These are phyloP conservation scores for Lagerstroemia speciosa DNA, from an alignment of 345 rosid genomes.

Conservation along the genomic window DNA sequence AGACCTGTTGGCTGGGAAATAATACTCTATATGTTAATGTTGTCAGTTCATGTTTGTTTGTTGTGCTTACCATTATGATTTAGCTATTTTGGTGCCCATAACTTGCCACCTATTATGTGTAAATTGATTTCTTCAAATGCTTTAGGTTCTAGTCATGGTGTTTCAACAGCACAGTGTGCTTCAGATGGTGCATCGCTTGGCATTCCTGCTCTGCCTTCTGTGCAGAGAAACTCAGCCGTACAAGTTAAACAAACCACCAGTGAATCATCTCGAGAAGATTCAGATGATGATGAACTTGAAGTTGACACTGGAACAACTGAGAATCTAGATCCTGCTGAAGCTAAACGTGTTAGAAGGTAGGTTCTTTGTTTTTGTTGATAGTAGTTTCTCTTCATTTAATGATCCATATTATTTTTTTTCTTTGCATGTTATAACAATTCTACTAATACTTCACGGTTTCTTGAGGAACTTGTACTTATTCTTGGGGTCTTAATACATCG, in stretches of 20 bases:
- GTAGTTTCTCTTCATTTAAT: background rate
- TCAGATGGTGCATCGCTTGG: constrained; percentile 32
- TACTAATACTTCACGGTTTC: background rate
- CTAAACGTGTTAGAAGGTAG: constrained; percentile 15
- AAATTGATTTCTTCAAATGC: constrained; percentile 7
- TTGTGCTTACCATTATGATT: background rate
- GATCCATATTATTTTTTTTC: background rate
- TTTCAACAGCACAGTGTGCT: constrained; percentile 25
- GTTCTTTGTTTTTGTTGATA: background rate
- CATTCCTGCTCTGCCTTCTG: constrained; percentile 25
- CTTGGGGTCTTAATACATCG: background rate
- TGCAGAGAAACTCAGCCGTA: constrained; percentile 19
- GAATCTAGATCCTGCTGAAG: constrained; percentile 36
- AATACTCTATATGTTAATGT: background rate
- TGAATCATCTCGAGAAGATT: constrained; percentile 58
- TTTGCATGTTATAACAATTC: background rate
- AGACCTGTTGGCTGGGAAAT: background rate
- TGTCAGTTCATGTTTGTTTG: background rate
- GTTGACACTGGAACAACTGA: constrained; percentile 74
- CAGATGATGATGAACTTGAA: constrained; percentile 69
- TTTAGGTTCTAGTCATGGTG: constrained; percentile 28
- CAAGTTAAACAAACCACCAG: constrained; percentile 66
- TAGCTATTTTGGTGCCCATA: background rate
- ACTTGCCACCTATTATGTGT: background rate
- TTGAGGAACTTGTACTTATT: background rate